phyloP scores from a whole-genome alignment of 352 stramenopile genomes.

The Phytophthora cactorum region DNA sequence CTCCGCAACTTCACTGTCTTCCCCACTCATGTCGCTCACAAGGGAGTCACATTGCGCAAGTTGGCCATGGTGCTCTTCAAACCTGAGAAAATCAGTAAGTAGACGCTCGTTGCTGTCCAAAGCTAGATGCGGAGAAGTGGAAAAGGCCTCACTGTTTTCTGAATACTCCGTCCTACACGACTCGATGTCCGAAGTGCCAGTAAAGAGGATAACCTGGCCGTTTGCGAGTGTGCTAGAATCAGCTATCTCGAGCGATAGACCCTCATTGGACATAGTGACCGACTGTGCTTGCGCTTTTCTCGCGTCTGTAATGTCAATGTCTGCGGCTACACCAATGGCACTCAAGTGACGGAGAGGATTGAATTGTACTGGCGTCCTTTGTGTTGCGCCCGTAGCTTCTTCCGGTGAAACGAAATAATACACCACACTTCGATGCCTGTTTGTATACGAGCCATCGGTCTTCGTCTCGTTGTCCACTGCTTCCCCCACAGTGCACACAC shows the following conservation, averaged over 20 bases:
- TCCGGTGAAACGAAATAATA: constrained; percentile 45
- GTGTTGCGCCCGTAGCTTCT: constrained; percentile 9
- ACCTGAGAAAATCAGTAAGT: constrained; percentile 12
- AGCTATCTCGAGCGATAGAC: neutral
- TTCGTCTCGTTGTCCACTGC: constrained; percentile 8
- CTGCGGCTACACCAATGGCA: constrained; percentile 38
- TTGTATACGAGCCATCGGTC: neutral
- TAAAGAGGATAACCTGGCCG: constrained; percentile 28
- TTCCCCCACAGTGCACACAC: constrained; percentile 12
- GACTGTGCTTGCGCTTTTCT: constrained; percentile 9
- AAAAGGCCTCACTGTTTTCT: neutral
- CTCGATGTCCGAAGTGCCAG: constrained; percentile 5
- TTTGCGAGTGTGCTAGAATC: constrained; percentile 2
- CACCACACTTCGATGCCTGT: constrained; percentile 17
- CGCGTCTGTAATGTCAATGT: constrained; percentile 14
- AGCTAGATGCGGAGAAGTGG: neutral
- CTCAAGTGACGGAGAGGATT: constrained; percentile 42
- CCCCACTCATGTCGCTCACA: neutral
- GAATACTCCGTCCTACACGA: constrained; percentile 3
- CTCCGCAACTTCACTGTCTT: constrained; percentile 4
- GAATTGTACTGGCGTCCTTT: constrained; percentile 21
- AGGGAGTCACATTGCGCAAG: constrained; percentile 21
- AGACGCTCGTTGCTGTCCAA: neutral
- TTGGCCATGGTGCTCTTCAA: constrained; percentile 14
- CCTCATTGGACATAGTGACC: neutral